Evolutionary conservation across 805 yeast genomes (phyloP).

Genomic region (Wickerhamiella sorbophila): DNA sequence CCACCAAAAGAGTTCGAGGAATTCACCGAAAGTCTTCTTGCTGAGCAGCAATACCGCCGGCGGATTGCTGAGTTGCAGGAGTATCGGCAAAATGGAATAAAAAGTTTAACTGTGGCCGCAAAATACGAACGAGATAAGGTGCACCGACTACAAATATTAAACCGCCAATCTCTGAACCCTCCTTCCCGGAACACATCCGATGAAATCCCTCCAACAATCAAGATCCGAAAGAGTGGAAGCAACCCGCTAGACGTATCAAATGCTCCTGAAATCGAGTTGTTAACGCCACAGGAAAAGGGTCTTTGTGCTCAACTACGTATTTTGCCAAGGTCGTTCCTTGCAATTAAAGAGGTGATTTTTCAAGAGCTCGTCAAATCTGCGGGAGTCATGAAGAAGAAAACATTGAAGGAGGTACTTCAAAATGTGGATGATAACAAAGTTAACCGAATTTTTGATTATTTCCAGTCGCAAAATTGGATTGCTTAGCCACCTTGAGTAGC

Average conservation of each 20-base stretch:
- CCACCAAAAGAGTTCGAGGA: constrained; percentile 66
- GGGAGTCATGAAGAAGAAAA: constrained; percentile 67
- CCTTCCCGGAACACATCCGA: constrained; percentile 7
- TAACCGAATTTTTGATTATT: constrained; percentile 79
- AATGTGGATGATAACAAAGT: constrained; percentile 81
- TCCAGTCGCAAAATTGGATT: constrained; percentile 82
- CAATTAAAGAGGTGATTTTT: constrained; percentile 78
- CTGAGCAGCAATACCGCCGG: constrained; percentile 64
- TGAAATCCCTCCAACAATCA: constrained; percentile 15
- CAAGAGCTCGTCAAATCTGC: constrained; percentile 77
- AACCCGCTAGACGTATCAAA: constrained; percentile 32
- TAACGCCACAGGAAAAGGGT: constrained; percentile 78
- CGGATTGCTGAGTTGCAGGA: constrained; percentile 83
- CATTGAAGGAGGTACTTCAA: constrained; percentile 59
- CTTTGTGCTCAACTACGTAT: constrained; percentile 74
- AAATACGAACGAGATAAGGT: constrained; percentile 82
- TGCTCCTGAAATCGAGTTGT: constrained; percentile 67
- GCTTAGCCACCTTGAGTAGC: no score
- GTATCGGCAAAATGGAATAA: constrained; percentile 84
- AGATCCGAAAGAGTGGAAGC: constrained; percentile 20
- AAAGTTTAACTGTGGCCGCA: constrained; percentile 65
- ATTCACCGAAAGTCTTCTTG: constrained; percentile 57
- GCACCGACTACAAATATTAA: constrained; percentile 40
- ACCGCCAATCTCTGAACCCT: constrained; percentile 14
- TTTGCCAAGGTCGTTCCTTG: constrained; percentile 84